phyloP scores from a whole-genome alignment of 2,329 filamentous ascomycete species.

The Hypoxylon sp. region DNA sequence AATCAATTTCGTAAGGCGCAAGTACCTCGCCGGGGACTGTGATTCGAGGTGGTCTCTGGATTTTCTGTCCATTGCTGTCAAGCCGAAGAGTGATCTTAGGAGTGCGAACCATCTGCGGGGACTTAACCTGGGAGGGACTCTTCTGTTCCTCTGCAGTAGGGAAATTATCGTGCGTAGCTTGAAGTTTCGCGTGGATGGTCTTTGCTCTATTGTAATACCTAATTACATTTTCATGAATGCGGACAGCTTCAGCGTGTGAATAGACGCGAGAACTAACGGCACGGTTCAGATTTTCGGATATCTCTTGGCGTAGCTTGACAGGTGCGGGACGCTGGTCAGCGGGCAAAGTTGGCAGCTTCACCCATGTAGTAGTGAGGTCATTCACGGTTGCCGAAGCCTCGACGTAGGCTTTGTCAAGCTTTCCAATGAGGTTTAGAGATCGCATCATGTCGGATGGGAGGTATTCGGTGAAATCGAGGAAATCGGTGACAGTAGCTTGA shows the following conservation, averaged over 20 bases:
- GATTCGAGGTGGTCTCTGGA: conserved; percentile 68
- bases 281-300: conserved; percentile 70
- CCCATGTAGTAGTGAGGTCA: conserved; percentile 71
- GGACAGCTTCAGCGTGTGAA: conserved; percentile 73
- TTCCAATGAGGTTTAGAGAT: conserved; percentile 75
- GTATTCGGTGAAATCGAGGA: conserved; percentile 79
- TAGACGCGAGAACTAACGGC: conserved; percentile 71
- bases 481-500: conserved; percentile 78
- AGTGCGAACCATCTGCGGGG: conserved; percentile 66
- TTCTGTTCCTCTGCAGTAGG: conserved; percentile 67
- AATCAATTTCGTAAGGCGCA: conserved; percentile 75
- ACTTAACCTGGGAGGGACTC: conserved; percentile 67
- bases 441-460: conserved; percentile 76
- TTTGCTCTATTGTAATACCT: conserved; percentile 74
- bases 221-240: conserved; percentile 75
- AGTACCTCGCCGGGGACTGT: conserved; percentile 77
- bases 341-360: conserved; percentile 66
- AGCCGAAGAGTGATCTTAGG: conserved; percentile 64
- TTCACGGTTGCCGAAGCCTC: conserved; percentile 69
- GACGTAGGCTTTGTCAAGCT: conserved; percentile 73
- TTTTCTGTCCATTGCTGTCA: conserved; percentile 63
- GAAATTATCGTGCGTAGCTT: conserved; percentile 73
- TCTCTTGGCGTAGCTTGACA: conserved; percentile 69
- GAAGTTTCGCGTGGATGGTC: conserved; percentile 71
- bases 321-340: conserved; percentile 65